A percentile compares a stretch with the other conserved stretches of the same genome.
phyloP scores from a whole-genome alignment of 225 moss, liverwort and hornwort genomes.

The Marchantia polymorpha region DNA sequence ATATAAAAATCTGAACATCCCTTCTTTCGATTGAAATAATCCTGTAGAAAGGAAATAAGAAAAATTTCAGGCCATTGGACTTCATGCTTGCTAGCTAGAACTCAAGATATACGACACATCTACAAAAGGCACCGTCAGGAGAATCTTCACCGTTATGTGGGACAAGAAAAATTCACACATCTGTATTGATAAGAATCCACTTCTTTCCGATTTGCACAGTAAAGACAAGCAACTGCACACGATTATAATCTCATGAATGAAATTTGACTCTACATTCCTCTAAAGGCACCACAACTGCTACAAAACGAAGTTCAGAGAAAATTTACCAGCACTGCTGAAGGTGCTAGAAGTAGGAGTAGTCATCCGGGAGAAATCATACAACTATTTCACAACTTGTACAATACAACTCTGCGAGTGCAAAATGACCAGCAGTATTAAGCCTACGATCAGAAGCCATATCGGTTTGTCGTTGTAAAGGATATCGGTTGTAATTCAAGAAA shows the following conservation, averaged over 20 bases:
- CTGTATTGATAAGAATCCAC: neutral
- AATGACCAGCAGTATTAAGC: too few species aligned
- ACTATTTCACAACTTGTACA: neutral
- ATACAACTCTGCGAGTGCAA: too few species aligned
- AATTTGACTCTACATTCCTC: neutral
- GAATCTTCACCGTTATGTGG: neutral
- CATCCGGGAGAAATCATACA: constrained; percentile 10
- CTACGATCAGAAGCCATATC: too few species aligned
- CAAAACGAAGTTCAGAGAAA: neutral
- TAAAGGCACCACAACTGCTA: neutral
- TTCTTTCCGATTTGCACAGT: neutral
- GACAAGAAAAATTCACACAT: neutral
- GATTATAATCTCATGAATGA: neutral
- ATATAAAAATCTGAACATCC: neutral
- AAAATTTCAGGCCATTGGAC: neutral
- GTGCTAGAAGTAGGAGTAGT: constrained; percentile 8
- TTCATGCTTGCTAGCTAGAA: neutral
- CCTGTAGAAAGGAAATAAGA: constrained; percentile 25
- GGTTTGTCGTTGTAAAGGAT: too few species aligned
- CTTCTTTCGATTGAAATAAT: neutral
- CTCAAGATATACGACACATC: neutral
- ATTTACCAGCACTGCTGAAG: neutral
- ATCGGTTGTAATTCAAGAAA: too few species aligned
- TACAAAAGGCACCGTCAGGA: neutral
- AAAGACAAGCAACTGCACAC: neutral